phyloP scores from a whole-genome alignment of 352 stramenopile genomes.

The Pythium folliculosum region DNA sequence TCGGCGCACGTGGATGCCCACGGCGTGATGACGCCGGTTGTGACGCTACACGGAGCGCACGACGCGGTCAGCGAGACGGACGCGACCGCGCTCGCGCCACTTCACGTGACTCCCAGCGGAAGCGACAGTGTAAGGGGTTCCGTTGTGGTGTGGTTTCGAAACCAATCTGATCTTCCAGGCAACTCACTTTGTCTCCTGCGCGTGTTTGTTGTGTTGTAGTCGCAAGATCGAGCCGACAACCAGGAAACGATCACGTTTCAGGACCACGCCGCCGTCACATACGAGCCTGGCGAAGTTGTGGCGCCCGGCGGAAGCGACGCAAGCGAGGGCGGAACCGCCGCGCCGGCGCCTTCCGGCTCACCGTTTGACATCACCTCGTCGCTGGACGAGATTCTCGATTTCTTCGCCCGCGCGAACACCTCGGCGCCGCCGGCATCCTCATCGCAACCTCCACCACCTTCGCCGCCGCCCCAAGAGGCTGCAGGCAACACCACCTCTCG shows the following conservation, averaged over 20 bases:
- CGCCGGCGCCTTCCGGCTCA: neutral
- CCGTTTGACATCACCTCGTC: neutral
- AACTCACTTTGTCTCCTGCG: too few species aligned
- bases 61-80: neutral
- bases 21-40: too few species aligned
- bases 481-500: neutral
- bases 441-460: neutral
- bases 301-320: neutral
- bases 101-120: neutral
- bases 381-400: conserved; percentile 14
- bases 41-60: neutral
- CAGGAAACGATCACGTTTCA: neutral
- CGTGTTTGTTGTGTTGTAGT: conserved; percentile 2
- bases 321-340: neutral
- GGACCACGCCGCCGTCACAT: neutral
- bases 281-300: neutral
- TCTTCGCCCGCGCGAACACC: conserved; percentile 1
- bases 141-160: too few species aligned
- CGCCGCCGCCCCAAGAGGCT: neutral
- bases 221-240: neutral
- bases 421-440: too few species aligned
- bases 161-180: too few species aligned
- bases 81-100: neutral
- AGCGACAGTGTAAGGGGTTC: neutral
- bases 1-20: neutral